Conservation (phyloP, 176 grass and related monocot species). For the Metroxylon sagu region DNA sequence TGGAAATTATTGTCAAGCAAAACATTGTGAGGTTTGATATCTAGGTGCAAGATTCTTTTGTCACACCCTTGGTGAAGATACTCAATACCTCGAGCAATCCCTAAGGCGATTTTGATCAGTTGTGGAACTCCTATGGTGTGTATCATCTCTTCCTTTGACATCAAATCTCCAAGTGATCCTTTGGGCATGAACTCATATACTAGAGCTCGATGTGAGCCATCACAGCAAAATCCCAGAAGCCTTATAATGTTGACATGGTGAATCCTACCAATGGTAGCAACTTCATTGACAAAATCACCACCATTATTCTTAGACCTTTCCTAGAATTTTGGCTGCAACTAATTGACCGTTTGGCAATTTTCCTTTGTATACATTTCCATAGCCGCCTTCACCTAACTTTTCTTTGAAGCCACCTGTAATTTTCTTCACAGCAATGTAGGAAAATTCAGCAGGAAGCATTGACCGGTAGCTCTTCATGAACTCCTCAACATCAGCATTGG, state of each 20-base stretch:
- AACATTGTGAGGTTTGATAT: slow-evolving; percentile 11
- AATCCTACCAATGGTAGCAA: slow-evolving; percentile 1
- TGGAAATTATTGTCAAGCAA: background rate
- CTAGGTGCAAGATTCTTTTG: slow-evolving; percentile 10
- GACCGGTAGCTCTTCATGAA: slow-evolving; percentile 15
- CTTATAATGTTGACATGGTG: slow-evolving; percentile 9
- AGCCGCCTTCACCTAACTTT: slow-evolving; percentile 5
- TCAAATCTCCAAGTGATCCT: slow-evolving; percentile 1
- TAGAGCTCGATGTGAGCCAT: background rate
- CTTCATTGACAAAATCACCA: slow-evolving; percentile 5
- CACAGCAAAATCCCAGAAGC: slow-evolving; percentile 7
- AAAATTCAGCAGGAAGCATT: background rate
- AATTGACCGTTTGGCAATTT: background rate
- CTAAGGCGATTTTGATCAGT: background rate
- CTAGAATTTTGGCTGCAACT: slow-evolving; percentile 9
- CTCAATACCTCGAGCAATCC: slow-evolving; percentile 1
- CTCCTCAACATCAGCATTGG: background rate
- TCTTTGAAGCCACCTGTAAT: slow-evolving; percentile 2
- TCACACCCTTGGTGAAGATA: slow-evolving; percentile 9
- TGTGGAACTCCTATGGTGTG: background rate
- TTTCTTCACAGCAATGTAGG: background rate
- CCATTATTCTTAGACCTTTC: background rate
- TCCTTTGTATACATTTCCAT: slow-evolving; percentile 6
- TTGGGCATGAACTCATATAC: slow-evolving; percentile 2
- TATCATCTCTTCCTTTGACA: background rate